Percentiles rank a stretch among this genome's conserved stretches.
phyloP scores from a whole-genome alignment of 2,329 filamentous ascomycete genomes.

The Fusarium verticillioides region DNA sequence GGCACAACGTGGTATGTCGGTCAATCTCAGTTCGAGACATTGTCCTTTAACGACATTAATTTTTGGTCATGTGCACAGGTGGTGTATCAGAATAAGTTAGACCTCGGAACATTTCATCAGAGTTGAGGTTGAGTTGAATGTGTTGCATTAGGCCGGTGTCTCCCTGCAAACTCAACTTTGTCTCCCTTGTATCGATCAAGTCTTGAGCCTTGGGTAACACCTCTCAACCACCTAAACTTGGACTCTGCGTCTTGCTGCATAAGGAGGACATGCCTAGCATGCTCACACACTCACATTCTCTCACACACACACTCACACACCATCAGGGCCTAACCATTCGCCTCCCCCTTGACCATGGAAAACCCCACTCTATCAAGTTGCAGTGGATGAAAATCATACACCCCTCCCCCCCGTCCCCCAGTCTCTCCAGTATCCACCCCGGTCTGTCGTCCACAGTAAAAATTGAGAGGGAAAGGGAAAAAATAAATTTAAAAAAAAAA shows the following conservation, averaged over 20 bases:
- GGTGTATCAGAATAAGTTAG: slow-evolving; percentile 13
- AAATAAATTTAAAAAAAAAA: slow-evolving; percentile 24
- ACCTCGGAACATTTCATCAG: slow-evolving; percentile 24
- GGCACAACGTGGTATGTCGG: slow-evolving; percentile 33
- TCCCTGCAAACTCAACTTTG: slow-evolving; percentile 24
- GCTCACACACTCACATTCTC: background rate
- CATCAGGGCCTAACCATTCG: slow-evolving; percentile 28
- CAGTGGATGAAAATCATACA: slow-evolving; percentile 31
- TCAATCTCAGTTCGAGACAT: slow-evolving; percentile 34
- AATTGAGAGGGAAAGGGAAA: slow-evolving; percentile 14
- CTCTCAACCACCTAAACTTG: slow-evolving; percentile 11
- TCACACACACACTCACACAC: slow-evolving; percentile 2
- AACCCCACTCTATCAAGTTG: slow-evolving; percentile 32
- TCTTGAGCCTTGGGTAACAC: slow-evolving; percentile 12
- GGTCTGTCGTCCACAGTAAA: slow-evolving; percentile 36
- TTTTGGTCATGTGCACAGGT: slow-evolving; percentile 28
- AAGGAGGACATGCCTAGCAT: slow-evolving; percentile 10
- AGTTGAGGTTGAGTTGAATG: slow-evolving; percentile 26
- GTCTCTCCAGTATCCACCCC: slow-evolving; percentile 42
- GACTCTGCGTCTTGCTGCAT: slow-evolving; percentile 4
- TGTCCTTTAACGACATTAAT: slow-evolving; percentile 31
- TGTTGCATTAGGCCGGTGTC: slow-evolving; percentile 30
- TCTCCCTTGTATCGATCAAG: slow-evolving; percentile 32
- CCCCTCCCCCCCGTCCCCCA: slow-evolving; percentile 37
- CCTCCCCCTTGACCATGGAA: slow-evolving; percentile 34